Evolutionary conservation across 306 rosid genomes (phyloP), one percentile per base, ranked within the genome.

Genomic region (Prunus persica): DNA sequence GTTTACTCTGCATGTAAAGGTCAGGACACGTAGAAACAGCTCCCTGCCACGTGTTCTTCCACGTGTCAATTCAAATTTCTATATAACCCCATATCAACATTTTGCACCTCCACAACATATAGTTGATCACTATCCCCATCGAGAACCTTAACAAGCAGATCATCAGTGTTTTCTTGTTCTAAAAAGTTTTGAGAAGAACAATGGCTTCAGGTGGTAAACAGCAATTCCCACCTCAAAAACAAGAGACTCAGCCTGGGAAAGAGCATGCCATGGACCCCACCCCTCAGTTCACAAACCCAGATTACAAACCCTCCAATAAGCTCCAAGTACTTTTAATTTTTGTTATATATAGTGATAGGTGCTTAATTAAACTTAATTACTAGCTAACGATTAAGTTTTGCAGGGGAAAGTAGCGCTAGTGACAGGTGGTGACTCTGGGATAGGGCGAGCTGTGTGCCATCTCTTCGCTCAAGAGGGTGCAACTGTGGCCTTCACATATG

Each of bases 391-490:
- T 20, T 20, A 22, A 56, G 13, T 56, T 46, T 32, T 75, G 66
- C 81, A 93, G 97, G 97, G 96, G 30, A 91, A 86, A 86, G 73
- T 91, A 73, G 92, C 96, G 8, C 30, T 91, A 24, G 88, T 93
- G 72, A 88, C 92, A 0, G 97, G 97, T 0, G 98, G 96, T 1
- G 96, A 93, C 84, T 91, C 97, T 0, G 91, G 98, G 69, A 91
- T 93, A 5, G 97, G 98, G 2, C 72, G 93, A 32, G 86, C 97
- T 0, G 93, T 93, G 18, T 87, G 91, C 75, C 83, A 88, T 77
- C 81, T 78, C 76, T 91, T 90, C 69, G 90, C 96, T 10, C 69
- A 82, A 8, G 96, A 91, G 67, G 98, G 97, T 45, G 98, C 97
- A 0, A 90, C 91, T 3, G 91, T 93, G 76, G 87, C 86, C 19